phyloP scores from a whole-genome alignment of 805 yeast genomes.

The Tetrapisispora namnaoensis region DNA sequence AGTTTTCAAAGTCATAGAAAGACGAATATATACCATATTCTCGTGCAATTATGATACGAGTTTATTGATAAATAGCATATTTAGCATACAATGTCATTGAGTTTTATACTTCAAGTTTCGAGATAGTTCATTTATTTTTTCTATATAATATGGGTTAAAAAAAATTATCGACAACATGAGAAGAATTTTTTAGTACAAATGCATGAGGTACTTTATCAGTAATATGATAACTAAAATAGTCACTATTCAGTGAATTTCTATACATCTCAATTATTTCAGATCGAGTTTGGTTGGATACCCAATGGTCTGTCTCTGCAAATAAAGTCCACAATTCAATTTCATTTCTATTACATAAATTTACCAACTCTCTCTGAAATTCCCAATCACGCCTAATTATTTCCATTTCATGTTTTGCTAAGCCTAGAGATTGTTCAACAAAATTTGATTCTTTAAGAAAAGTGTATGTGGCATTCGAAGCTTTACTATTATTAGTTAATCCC shows the following conservation, averaged over 20 bases:
- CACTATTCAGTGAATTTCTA: constrained; percentile 15
- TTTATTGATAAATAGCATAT: not conserved
- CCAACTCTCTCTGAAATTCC: constrained; percentile 41
- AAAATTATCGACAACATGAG: constrained; percentile 22
- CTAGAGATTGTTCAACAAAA: constrained; percentile 45
- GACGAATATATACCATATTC: too few species aligned
- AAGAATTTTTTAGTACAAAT: constrained; percentile 50
- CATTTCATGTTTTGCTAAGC: constrained; percentile 55
- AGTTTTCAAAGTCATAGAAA: not conserved
- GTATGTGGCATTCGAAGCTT: constrained; percentile 35
- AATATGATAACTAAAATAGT: constrained; percentile 25
- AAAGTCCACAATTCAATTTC: constrained; percentile 40
- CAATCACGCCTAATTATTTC: constrained; percentile 38
- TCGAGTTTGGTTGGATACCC: constrained; percentile 51
- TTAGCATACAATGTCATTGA: not conserved
- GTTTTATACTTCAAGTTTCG: too few species aligned
- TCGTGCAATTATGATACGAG: not conserved
- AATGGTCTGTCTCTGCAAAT: constrained; percentile 52
- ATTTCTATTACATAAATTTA: constrained; percentile 21
- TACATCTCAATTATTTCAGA: constrained; percentile 33
- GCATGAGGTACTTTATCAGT: constrained; percentile 41
- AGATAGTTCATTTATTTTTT: not conserved
- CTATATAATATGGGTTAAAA: constrained; percentile 3
- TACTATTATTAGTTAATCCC: constrained; percentile 18
- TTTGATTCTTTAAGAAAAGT: constrained; percentile 34